Evolutionary conservation across 331 rosid species (phyloP), one percentile per base, ranked within the genome.

Genomic region (Dryas integrifolia): DNA sequence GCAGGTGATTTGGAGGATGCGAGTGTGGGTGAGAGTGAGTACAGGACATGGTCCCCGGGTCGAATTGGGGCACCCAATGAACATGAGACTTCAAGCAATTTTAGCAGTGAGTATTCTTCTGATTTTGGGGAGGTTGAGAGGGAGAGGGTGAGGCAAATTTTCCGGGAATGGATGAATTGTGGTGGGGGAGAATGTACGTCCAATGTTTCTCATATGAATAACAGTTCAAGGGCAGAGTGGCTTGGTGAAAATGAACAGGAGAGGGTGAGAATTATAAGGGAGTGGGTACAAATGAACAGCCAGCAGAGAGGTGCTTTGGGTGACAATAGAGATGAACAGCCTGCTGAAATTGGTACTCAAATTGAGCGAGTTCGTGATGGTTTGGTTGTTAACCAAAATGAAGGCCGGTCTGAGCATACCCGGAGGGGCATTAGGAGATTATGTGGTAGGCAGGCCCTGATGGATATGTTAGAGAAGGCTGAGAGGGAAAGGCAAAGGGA

Each of bases 241-340:
- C 93, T 81, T 5, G 97, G 90, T 72, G 96, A 90, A 88, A 86
- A 84, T 52, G 98, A 92, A 80, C 99, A 87, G 86, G 99, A 86
- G 82, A 84, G 98, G 81, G 97, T 88, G 76, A 85, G 96, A 77
- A 67, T 82, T 76, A 79, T 84, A 72, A 89, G 99, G 85, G 97
- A 91, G 82, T 84, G 93, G 99, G 93, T 85, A 51, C 96, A 82
- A 70, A 74, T 76, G 83, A 95, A 89, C 87, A 82, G 90, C 82
- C 96, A 79, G 85, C 92, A 83, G 75, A 80, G 90, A 65, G 86
- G 80, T 58, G 70, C 90, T 72, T 80, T 66, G 79, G 87, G 73
- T 57, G 90, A 83, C 55, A 82, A 69, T 78, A 82, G 88, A 79
- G 97, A 82, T 75, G 94, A 89, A 24, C 96, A 85, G 62, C 73